Base-by-base conservation (phyloP, 1,284 basidiomycete genomes). In the Pseudozyma pruni region DNA sequence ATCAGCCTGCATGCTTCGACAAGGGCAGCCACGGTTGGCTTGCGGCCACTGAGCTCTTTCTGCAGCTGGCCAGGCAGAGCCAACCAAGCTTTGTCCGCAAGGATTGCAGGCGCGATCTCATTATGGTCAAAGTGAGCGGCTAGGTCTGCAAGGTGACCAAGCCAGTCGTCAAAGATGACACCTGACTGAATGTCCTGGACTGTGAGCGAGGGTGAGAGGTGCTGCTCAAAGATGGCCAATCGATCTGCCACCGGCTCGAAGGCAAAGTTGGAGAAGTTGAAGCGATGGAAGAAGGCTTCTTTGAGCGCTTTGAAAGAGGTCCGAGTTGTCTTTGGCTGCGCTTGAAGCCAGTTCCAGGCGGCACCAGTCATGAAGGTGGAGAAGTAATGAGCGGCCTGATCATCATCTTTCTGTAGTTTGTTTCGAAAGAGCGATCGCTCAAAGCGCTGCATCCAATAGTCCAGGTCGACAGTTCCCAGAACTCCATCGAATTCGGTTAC, bases 361-460 rank as follows among this genome's bases (percentile, higher is more conserved):
- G 5, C 20, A 8, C 20, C 17, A 4, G 8, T 7, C 31, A 34
- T 45, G 44, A 35, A 25, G 25, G 22, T 25, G 17, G 20, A 19
- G 11, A 46, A 3, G 22, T 35, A 46, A 1, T 25, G 16, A 13
- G 44, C 44, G 3, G 44, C 20, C 10, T 5, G 6, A 8, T 7
- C 33, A 25, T 37, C 33, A 8, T 46, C 33, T 17, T 44, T 34
- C 29, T 44, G 27, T 29, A 32, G 4, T 3, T 13, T 14, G 6
- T 13, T 9, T 10, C 14, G n/a, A 8, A 44, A 13, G 4, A 33
- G 31, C 6, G 27, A 11, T 14, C 43, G n/a, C 17, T 44, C 43
- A 20, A 44, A 44, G 14, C 43, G 27, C 17, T 44, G 27, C 29
- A 44, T n/a, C 43, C 43, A 44, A 23, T 42, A 13, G 5, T 31